These are phyloP conservation scores for Fagopyrum tataricum DNA, from an alignment of 148 eudicot genomes.

Conservation along the genomic window DNA sequence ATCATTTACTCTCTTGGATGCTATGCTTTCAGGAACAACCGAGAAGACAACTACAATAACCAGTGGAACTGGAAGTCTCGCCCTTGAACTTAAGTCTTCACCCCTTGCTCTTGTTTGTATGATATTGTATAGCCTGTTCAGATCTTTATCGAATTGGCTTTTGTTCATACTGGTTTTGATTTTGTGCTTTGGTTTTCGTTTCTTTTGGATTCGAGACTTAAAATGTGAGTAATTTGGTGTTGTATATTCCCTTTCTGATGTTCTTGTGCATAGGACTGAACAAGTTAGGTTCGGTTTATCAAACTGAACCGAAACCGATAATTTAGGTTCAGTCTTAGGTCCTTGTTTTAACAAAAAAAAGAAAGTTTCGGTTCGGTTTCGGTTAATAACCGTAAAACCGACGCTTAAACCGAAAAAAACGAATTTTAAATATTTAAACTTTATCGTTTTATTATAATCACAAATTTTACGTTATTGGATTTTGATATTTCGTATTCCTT, in stretches of 20 bases:
- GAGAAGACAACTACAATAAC: conserved; percentile 40
- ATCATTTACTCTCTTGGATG: conserved; percentile 87
- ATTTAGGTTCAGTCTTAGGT: too few relatives aligned
- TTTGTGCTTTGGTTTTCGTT: background rate
- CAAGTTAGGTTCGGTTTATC: too few relatives aligned
- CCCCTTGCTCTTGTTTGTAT: background rate
- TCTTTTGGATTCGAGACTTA: background rate
- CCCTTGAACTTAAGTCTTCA: conserved; percentile 13
- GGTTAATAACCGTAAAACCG: too few relatives aligned
- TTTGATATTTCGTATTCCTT: too few relatives aligned
- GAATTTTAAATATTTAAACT: too few relatives aligned
- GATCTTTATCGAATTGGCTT: background rate
- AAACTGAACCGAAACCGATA: too few relatives aligned
- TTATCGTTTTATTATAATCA: too few relatives aligned
- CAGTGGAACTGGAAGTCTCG: conserved; percentile 48
- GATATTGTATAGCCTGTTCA: background rate
- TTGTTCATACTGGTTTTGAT: background rate
- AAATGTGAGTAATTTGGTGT: background rate
- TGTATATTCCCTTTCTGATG: conserved; percentile 2
- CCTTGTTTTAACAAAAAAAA: too few relatives aligned
- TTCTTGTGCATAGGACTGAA: too few relatives aligned
- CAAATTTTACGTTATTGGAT: too few relatives aligned
- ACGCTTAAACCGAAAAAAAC: too few relatives aligned
- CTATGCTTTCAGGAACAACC: conserved; percentile 88
- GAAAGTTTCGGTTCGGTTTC: too few relatives aligned